phyloP scores from a whole-genome alignment of 495 filamentous ascomycete genomes.

The Clavariopsis aquatica region DNA sequence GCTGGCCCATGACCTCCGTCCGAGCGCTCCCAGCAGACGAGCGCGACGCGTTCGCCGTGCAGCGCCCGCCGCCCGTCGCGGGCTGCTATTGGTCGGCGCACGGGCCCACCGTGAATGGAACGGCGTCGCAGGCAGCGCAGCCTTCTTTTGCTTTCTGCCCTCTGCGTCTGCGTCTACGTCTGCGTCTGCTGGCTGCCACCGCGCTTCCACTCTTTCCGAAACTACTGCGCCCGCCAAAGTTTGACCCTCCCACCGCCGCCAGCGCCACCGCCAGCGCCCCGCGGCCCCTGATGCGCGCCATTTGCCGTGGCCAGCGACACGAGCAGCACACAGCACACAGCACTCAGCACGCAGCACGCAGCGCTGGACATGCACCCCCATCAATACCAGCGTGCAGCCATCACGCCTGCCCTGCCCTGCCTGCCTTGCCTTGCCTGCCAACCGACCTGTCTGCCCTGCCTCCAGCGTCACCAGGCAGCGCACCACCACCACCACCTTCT shows the following conservation, averaged over 20 bases:
- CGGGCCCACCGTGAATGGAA: background rate
- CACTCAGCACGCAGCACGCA: too few species aligned
- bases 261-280: too few species aligned
- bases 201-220: constrained; percentile 32
- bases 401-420: constrained; percentile 15
- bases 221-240: constrained; percentile 30
- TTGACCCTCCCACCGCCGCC: constrained; percentile 22
- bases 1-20: constrained; percentile 25
- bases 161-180: background rate
- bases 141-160: background rate
- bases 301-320: constrained; percentile 19
- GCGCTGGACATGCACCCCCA: constrained; percentile 14
- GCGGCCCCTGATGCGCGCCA: constrained; percentile 18
- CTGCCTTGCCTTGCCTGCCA: too few species aligned
- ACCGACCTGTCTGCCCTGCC: too few species aligned
- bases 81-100: constrained; percentile 2
- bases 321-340: too few species aligned
- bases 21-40: constrained; percentile 6
- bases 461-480: too few species aligned
- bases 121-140: constrained; percentile 7
- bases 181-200: background rate
- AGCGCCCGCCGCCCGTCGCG: background rate
- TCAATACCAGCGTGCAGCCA: background rate
- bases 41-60: background rate
- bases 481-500: too few species aligned